Base-by-base conservation (phyloP, 805 yeast species). In the Nakazawaea ernobii region DNA sequence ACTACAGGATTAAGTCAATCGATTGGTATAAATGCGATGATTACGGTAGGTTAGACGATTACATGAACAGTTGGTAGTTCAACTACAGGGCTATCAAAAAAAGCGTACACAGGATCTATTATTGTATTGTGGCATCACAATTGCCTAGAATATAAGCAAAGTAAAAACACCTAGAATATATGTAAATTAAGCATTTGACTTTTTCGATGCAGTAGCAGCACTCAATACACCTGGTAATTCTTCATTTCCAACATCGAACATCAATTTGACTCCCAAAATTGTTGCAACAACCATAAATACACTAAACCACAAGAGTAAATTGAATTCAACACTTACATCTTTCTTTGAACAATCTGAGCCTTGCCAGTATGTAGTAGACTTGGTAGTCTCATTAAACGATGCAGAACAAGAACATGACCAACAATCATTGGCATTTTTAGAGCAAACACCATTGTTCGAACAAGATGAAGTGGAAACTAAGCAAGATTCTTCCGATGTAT, bases 161-260 rank as follows among this genome's bases (percentile, higher is more conserved):
- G 15, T 15, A 27, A 15, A 14, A 13, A 4, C 6, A 8, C 20
- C 13, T n/a, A 10, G n/a, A 13, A 13, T 15, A n/a, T 35, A n/a
- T 15, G 10, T 9, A 35, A 20, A 4, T 51, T 53, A 63, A 32
- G 55, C 55, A 43, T 55, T 50, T 51, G 64, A 62, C 61, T 73
- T 71, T 49, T 74, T 70, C 36, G 69, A 59, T 39, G 65, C 60
- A 4, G 81, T 76, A 39, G 83, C 79, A 36, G 85, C 83, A 52
- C 74, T 76, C 55, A 84, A 73, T 29, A 82, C 80, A 24, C 88
- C 87, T 14, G 90, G 89, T 52, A 84, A 71, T 39, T 81, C 77
- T 53, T 80, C 84, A 54, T 64, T 63, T 15, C 87, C 90, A 51
- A 81, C 68, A 33, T 69, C 59, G 48, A 63, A 60, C 59, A 84